These are phyloP conservation scores for Sarocladium kiliense DNA, from an alignment of 2,329 filamentous ascomycete species.

Conservation along the genomic window DNA sequence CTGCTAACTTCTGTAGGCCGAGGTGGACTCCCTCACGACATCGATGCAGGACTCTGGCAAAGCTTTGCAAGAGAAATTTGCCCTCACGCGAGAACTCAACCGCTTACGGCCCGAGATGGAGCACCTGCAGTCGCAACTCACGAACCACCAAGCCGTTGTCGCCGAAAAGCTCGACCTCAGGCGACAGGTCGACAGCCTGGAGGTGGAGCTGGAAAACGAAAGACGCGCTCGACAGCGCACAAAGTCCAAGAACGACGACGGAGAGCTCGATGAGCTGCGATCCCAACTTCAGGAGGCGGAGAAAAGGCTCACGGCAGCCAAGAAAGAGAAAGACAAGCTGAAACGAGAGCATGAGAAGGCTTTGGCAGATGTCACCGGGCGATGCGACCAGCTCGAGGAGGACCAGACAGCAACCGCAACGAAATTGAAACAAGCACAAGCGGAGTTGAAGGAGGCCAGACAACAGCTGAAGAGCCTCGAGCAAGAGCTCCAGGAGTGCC, in stretches of 20 bases:
- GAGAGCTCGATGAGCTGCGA: slow-evolving; percentile 37
- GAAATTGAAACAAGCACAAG: slow-evolving; percentile 65
- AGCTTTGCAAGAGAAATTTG: slow-evolving; percentile 54
- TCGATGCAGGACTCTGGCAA: slow-evolving; percentile 66
- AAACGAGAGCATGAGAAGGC: slow-evolving; percentile 46
- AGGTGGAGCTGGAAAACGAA: slow-evolving; percentile 79
- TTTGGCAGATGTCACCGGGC: slow-evolving; percentile 52
- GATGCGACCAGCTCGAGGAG: slow-evolving; percentile 40
- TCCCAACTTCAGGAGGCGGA: slow-evolving; percentile 30
- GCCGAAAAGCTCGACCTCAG: slow-evolving; percentile 77
- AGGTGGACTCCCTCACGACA: slow-evolving; percentile 63
- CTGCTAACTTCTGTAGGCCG: slow-evolving; percentile 45
- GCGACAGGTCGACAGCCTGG: slow-evolving; percentile 68
- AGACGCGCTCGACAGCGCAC: slow-evolving; percentile 36
- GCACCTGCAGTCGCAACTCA: slow-evolving; percentile 48
- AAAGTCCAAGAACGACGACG: slow-evolving; percentile 27
- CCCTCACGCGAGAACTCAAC: slow-evolving; percentile 46
- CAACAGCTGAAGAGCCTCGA: slow-evolving; percentile 31
- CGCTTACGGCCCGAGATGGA: slow-evolving; percentile 51
- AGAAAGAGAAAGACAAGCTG: slow-evolving; percentile 40
- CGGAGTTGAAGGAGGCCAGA: slow-evolving; percentile 63
- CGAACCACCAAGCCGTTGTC: slow-evolving; percentile 61
- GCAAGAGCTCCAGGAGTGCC: slow-evolving; percentile 30
- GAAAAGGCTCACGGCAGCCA: slow-evolving; percentile 33
- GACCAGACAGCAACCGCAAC: slow-evolving; percentile 64